These are phyloP conservation scores for Microdochium nivale DNA, from an alignment of 2,329 filamentous ascomycete species.

Conservation along the genomic window DNA sequence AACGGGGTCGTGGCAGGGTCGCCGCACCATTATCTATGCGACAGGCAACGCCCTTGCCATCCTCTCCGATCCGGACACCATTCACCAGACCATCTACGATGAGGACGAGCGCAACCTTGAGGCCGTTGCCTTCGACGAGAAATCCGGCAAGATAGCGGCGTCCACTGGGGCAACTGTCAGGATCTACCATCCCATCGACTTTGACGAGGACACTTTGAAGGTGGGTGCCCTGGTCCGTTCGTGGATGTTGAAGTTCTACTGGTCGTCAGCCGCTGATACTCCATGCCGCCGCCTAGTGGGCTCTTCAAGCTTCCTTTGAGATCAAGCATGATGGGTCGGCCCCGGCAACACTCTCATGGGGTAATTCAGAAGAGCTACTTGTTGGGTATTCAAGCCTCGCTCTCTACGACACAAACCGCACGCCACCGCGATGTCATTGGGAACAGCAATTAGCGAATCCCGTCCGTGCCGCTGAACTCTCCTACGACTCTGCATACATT, in stretches of 20 bases:
- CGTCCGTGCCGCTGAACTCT: conserved; percentile 67
- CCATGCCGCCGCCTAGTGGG: conserved; percentile 38
- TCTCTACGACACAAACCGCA: conserved; percentile 50
- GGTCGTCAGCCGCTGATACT: neutral
- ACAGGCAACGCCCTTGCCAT: conserved; percentile 83
- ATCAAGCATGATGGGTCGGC: conserved; percentile 40
- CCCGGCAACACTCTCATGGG: conserved; percentile 65
- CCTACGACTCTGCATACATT: conserved; percentile 80
- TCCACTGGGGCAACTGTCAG: conserved; percentile 60
- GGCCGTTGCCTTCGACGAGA: conserved; percentile 73
- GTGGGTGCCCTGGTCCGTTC: conserved; percentile 32
- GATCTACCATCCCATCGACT: conserved; percentile 68
- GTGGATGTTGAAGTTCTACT: neutral
- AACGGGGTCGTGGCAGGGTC: conserved; percentile 35
- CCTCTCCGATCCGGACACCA: conserved; percentile 61
- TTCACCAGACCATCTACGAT: conserved; percentile 87
- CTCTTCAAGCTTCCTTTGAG: conserved; percentile 53
- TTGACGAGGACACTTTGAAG: conserved; percentile 64
- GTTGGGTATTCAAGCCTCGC: conserved; percentile 62
- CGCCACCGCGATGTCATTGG: conserved; percentile 57
- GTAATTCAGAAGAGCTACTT: conserved; percentile 74
- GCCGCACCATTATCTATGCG: conserved; percentile 55
- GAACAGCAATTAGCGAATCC: conserved; percentile 63
- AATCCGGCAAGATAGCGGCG: conserved; percentile 75
- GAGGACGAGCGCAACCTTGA: conserved; percentile 61